Conservation (phyloP, 225 moss, liverwort and hornwort genomes). For the Marchantia paleacea region DNA sequence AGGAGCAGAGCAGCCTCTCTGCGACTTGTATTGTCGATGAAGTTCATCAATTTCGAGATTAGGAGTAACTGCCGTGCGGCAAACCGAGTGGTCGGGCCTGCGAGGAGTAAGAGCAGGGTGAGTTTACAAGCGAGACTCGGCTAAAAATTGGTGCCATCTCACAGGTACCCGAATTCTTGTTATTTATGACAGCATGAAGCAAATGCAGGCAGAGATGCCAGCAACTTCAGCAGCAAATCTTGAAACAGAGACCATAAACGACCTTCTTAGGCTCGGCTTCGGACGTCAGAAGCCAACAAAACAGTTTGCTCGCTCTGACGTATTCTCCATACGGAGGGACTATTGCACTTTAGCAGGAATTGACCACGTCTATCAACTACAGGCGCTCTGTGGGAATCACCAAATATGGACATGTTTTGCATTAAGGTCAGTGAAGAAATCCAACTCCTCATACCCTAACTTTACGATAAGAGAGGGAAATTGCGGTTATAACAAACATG, state of each 20-base stretch:
- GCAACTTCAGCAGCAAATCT: background rate
- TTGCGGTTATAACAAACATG: too few relatives aligned
- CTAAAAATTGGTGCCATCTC: background rate
- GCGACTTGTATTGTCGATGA: conserved; percentile 76
- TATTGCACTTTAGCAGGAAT: too few relatives aligned
- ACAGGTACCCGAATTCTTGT: background rate
- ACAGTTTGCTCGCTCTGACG: too few relatives aligned
- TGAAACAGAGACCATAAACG: background rate
- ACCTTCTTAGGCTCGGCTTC: background rate
- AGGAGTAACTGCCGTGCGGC: conserved; percentile 78
- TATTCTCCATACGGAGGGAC: too few relatives aligned
- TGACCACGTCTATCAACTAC: too few relatives aligned
- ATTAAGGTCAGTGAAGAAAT: too few relatives aligned
- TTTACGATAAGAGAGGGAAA: too few relatives aligned
- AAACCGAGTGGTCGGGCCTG: conserved; percentile 75
- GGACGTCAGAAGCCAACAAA: too few relatives aligned
- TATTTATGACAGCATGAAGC: background rate
- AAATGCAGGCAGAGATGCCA: background rate
- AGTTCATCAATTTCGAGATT: conserved; percentile 75
- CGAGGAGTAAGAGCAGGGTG: background rate
- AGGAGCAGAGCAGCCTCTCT: conserved; percentile 69
- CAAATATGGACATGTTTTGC: too few relatives aligned
- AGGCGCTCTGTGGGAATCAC: too few relatives aligned
- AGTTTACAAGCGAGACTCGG: background rate
- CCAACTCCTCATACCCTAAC: too few relatives aligned